Conservation (phyloP, 1,284 basidiomycete genomes). For the Rhodotorula sp. region DNA sequence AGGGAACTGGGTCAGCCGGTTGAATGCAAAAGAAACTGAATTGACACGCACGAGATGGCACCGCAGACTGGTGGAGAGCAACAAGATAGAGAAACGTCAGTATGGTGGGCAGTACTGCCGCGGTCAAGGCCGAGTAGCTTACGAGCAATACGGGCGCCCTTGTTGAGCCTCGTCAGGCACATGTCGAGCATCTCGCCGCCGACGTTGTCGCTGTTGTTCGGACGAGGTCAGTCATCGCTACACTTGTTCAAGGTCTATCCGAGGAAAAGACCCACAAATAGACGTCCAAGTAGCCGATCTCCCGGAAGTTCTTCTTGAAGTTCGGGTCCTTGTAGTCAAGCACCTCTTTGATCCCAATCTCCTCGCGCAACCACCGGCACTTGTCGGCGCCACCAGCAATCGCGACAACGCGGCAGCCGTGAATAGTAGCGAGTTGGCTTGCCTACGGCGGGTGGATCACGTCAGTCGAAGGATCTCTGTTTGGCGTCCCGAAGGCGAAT, state of each 20-base stretch:
- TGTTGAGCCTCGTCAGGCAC: constrained; percentile 68
- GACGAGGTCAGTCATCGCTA: neutral
- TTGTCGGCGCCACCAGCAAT: constrained; percentile 78
- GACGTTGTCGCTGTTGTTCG: constrained; percentile 63
- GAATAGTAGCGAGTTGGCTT: constrained; percentile 47
- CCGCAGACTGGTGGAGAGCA: constrained; percentile 56
- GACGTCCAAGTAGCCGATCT: constrained; percentile 54
- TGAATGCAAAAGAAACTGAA: neutral
- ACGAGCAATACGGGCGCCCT: constrained; percentile 67
- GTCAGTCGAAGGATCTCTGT: too few species aligned
- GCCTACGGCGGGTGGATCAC: neutral
- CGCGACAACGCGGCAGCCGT: constrained; percentile 69
- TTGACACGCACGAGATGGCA: constrained; percentile 57
- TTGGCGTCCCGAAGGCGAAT: neutral
- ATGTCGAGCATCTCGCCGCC: constrained; percentile 72
- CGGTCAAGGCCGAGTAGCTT: neutral
- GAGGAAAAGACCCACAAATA: constrained; percentile 48
- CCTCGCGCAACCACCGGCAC: constrained; percentile 73
- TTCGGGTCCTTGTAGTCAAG: constrained; percentile 76
- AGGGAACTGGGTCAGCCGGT: neutral
- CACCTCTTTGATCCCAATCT: constrained; percentile 74
- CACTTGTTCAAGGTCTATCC: too few species aligned
- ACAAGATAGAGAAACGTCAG: too few species aligned
- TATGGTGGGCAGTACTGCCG: too few species aligned
- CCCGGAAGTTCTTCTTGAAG: constrained; percentile 59